Evolutionary conservation across 306 rosid species (phyloP).

Genomic region (Begonia loranthoides): DNA sequence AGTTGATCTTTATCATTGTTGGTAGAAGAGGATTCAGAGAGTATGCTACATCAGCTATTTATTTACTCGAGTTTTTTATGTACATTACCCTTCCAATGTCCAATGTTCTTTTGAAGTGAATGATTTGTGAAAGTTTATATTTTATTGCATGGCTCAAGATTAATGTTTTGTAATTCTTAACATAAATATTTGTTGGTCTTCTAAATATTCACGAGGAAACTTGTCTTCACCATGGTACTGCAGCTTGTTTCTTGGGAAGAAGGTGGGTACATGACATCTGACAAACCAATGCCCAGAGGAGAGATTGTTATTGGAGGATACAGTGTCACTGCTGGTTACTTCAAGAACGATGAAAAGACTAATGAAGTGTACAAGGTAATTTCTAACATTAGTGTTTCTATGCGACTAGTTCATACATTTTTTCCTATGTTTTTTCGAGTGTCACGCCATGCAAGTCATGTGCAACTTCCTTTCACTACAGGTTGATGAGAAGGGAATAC

Average conservation of each 20-base stretch:
- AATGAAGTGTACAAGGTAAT: constrained; percentile 74
- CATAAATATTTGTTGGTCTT: too few species aligned
- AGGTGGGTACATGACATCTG: constrained; percentile 68
- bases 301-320: constrained; percentile 79
- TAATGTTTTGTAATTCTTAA: too few species aligned
- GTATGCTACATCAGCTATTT: too few species aligned
- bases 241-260: constrained; percentile 96
- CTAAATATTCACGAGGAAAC: too few species aligned
- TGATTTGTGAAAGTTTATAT: too few species aligned
- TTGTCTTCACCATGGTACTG: constrained; percentile 13
- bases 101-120: too few species aligned
- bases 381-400: background rate
- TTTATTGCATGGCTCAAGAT: too few species aligned
- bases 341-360: constrained; percentile 67
- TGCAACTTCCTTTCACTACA: constrained; percentile 7
- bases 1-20: background rate
- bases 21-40: too few species aligned
- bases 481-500: constrained; percentile 78
- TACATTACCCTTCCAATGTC: too few species aligned
- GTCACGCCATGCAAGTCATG: too few species aligned
- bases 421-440: background rate
- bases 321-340: constrained; percentile 81
- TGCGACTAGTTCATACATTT: background rate
- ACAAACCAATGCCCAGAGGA: constrained; percentile 93
- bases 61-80: too few species aligned